phyloP scores from a whole-genome alignment of 2,329 filamentous ascomycete species.

The Ophiostoma sp. region DNA sequence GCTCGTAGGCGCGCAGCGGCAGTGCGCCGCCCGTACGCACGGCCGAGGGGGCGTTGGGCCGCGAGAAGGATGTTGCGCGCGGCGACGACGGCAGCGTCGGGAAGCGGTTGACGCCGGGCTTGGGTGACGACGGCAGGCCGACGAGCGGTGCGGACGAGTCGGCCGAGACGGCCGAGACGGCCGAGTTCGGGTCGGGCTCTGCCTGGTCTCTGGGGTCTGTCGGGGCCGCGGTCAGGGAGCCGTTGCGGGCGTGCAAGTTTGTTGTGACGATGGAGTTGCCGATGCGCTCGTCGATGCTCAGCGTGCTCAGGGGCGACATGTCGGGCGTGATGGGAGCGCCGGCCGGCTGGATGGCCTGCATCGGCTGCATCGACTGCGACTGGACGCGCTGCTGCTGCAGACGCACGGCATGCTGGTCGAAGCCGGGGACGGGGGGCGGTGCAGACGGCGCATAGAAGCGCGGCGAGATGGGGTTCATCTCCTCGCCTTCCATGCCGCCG shows the following conservation, averaged over 20 bases:
- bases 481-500: slow-evolving; percentile 45
- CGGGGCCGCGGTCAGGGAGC: slow-evolving; percentile 7
- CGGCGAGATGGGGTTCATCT: slow-evolving; percentile 54
- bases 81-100: slow-evolving; percentile 33
- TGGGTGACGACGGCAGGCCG: slow-evolving; percentile 49
- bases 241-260: slow-evolving; percentile 24
- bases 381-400: slow-evolving; percentile 15
- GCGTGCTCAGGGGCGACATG: slow-evolving; percentile 43
- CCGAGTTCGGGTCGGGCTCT: slow-evolving; percentile 48
- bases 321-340: slow-evolving; percentile 45
- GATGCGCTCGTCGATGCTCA: slow-evolving; percentile 55
- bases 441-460: slow-evolving; percentile 54
- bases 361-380: background rate
- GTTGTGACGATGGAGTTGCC: slow-evolving; percentile 32
- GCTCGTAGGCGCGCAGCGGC: slow-evolving; percentile 58
- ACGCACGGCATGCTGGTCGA: slow-evolving; percentile 35
- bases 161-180: slow-evolving; percentile 37
- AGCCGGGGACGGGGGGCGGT: slow-evolving; percentile 50
- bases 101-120: slow-evolving; percentile 39
- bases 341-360: slow-evolving; percentile 23
- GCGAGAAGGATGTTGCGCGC: slow-evolving; percentile 37
- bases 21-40: slow-evolving; percentile 53
- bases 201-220: background rate
- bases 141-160: slow-evolving; percentile 48
- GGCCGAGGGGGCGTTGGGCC: slow-evolving; percentile 48